Evolutionary conservation across 352 stramenopile species (phyloP), one percentile per base, ranked within the genome.

Genomic region (Pythium scleroteichum): DNA sequence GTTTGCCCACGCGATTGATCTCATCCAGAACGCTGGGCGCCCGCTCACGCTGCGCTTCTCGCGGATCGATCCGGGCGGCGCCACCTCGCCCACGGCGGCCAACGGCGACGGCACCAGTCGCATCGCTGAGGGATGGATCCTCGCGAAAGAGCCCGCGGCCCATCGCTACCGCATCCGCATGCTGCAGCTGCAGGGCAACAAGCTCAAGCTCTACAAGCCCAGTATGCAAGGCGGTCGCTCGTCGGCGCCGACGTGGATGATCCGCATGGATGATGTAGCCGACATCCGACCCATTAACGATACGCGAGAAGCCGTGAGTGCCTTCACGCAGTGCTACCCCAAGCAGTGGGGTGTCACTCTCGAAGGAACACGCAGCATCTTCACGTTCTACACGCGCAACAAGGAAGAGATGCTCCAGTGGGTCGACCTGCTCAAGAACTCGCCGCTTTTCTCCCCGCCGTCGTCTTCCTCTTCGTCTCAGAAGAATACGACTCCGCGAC

Each of bases 381-480:
- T 94, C 60, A 94, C 85, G 6, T 96, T 94, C 53, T 94, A 91
- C 68, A 90, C 86, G 26, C 76, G 83, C 32, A 87, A 79, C 53
- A 71, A 73, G 19, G 73, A 88, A 14, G 85, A 96, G 56, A 88
- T 94, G 82, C 53, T 79, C 13, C 82, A 94, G 58, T 96, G 87
- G 87, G 65, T 96, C 26, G 85, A 96, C 66, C 48, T 94, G 53
- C 73, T 96, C 20, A 96, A 96, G 69, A 96, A 96, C 59, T 92
- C 75, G 42, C 83, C 82, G 12, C 64, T 94, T 23, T 96, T 94
- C 64, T 82, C 72, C 3, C 48, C 16, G 50, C 44, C 42, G 26
- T 38, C 22, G 16, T 32, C 51, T n/a, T 23, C 57, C 17, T 44
- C 64, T 2, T 52, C 53, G 7, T 54, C 46, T 2, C 23, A 53